phyloP scores from a whole-genome alignment of 129 eudicot species.

The Smallanthus sonchifolius region DNA sequence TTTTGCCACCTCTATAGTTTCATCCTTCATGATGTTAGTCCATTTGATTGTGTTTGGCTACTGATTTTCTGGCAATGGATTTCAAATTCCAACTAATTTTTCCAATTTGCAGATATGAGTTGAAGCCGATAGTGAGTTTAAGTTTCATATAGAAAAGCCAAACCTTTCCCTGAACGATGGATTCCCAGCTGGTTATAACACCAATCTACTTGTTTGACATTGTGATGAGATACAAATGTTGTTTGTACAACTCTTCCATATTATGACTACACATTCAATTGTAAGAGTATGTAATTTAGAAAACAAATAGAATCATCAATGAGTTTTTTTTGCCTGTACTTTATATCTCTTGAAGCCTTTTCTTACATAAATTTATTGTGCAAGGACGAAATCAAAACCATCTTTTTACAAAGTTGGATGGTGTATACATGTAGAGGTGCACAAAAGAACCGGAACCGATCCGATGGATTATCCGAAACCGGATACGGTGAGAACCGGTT shows the following conservation, averaged over 20 bases:
- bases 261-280: neutral
- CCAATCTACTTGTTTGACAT: neutral
- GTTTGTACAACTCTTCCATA: constrained; percentile 1
- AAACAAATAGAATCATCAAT: neutral
- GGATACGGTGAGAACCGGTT: too few relatives aligned
- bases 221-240: constrained; percentile 1
- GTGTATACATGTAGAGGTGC: too few relatives aligned
- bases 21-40: neutral
- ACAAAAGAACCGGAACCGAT: too few relatives aligned
- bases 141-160: neutral
- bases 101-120: constrained; percentile 21
- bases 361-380: neutral
- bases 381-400: neutral
- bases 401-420: neutral
- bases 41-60: neutral
- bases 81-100: neutral
- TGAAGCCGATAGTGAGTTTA: constrained; percentile 3
- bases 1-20: neutral
- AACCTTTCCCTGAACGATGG: neutral
- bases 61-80: neutral
- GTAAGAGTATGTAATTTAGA: neutral
- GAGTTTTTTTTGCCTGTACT: neutral
- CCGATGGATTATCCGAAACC: too few relatives aligned
- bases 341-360: neutral
- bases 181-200: constrained; percentile 1